phyloP scores from a whole-genome alignment of 2,329 filamentous ascomycete genomes.

The Macrophomina tecta region DNA sequence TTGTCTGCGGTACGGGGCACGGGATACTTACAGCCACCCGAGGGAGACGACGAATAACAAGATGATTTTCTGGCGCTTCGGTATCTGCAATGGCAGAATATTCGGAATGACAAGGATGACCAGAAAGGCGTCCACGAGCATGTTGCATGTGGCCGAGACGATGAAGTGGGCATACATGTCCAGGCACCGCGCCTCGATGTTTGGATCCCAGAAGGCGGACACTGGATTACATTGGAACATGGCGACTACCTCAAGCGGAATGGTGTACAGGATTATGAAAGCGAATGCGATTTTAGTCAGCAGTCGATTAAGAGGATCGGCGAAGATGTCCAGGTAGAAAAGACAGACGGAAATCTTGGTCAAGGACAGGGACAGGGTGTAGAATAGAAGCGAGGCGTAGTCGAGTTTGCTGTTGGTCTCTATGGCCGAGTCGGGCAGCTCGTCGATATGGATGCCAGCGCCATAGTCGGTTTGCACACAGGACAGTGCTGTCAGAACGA shows the following conservation, averaged over 20 bases:
- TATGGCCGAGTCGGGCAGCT: background rate
- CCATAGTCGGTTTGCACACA: conserved; percentile 10
- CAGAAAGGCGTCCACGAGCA: conserved; percentile 37
- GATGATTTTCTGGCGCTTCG: conserved; percentile 37
- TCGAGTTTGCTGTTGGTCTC: conserved; percentile 30
- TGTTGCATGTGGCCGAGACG: conserved; percentile 30
- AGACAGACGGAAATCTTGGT: conserved; percentile 41
- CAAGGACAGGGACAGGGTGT: conserved; percentile 38
- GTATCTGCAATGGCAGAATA: conserved; percentile 40
- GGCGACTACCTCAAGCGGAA: conserved; percentile 32
- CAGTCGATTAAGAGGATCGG: conserved; percentile 33
- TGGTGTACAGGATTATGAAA: conserved; percentile 32
- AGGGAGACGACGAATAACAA: conserved; percentile 42
- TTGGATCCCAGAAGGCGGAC: conserved; percentile 41
- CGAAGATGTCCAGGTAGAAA: conserved; percentile 42
- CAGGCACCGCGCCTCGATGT: conserved; percentile 41
- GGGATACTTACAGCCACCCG: conserved; percentile 45
- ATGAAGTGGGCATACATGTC: conserved; percentile 36
- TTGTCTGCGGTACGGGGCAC: too few species aligned
- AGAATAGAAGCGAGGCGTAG: conserved; percentile 36
- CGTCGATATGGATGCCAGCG: background rate
- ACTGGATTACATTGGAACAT: conserved; percentile 43
- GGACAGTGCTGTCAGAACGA: conserved; percentile 3
- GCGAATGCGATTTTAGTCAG: conserved; percentile 37
- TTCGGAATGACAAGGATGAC: conserved; percentile 41